Base-by-base conservation (phyloP, 495 filamentous ascomycete species). In the Aspergillus kassunensis region DNA sequence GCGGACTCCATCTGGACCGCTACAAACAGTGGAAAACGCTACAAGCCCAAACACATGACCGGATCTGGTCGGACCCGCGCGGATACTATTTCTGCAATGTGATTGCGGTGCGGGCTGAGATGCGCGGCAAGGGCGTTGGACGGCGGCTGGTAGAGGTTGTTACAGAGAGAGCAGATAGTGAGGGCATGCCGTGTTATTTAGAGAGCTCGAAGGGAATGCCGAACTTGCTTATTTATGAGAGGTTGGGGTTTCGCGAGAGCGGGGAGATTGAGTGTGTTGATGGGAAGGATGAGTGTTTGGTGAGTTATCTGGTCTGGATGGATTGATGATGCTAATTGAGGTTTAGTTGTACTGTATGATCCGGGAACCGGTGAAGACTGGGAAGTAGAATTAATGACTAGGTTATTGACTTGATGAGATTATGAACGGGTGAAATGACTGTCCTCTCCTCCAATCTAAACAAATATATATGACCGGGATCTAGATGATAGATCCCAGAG, bases 61-160 rank as follows among this genome's bases (percentile, higher is more conserved):
- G 52, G 6, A 49, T 72, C 12, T 76, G 73, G 68, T 59, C 48
- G 10, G 60, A 70, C 35, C 65, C 74, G 3, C 60, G 63, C 0
- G 84, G 84, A 0, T 88, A 88, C 59, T 87, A 86, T 54, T 88
- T 87, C 54, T 81, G 83, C 53, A 88, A 86, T 61, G 81, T 87
- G 44, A 74, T 88, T 49, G 81, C 81, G 2, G 84, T 87, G n/a
- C 63, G 75, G 20, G 78, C 81, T 2, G 70, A 76, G 39, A 74
- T 72, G 52, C 80, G 85, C 54, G 78, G 79, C 2, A 77, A 68
- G 61, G 84, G 84, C 0, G 71, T 87, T 4, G 84, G 83, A 4
- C 76, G 76, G 51, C 65, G 69, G 49, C 65, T 88, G 44, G 80
- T 86, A 61, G 67, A 80, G 59, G 63, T 71, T 29, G 80, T 87